Conservation (phyloP, 2,329 filamentous ascomycete species). For the Diaporthe citrichinensis region DNA sequence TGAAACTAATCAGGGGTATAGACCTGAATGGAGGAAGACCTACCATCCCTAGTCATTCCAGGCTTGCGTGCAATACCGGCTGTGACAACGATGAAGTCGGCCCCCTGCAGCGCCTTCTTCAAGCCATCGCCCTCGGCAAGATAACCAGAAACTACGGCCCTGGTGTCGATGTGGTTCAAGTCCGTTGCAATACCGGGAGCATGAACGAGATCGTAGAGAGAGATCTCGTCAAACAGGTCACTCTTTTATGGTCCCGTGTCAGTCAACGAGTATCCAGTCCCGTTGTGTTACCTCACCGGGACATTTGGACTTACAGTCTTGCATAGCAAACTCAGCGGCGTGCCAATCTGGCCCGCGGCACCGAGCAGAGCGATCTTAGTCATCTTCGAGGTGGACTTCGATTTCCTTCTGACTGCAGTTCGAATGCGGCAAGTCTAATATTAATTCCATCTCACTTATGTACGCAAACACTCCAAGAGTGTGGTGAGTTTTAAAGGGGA, state of each 20-base stretch:
- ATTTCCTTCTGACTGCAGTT: neutral
- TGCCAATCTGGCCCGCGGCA: neutral
- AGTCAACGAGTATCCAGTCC: neutral
- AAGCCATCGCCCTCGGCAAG: neutral
- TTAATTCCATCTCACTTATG: neutral
- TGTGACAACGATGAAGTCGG: neutral
- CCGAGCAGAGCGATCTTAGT: neutral
- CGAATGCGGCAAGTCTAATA: neutral
- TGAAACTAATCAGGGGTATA: neutral
- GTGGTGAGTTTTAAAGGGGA: neutral
- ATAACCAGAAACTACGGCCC: neutral
- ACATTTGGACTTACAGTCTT: neutral
- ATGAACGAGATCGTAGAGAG: neutral
- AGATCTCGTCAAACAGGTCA: neutral
- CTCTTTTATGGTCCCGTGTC: neutral
- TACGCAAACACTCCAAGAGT: neutral
- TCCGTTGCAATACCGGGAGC: neutral
- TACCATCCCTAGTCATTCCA: neutral
- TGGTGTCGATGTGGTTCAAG: neutral
- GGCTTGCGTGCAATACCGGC: neutral
- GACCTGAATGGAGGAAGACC: neutral
- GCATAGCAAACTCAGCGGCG: neutral
- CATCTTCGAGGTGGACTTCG: neutral
- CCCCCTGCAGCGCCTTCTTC: neutral
- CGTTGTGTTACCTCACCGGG: accelerated